phyloP scores from a whole-genome alignment of 2,329 filamentous ascomycete genomes.

The Pyrenophora graminea region DNA sequence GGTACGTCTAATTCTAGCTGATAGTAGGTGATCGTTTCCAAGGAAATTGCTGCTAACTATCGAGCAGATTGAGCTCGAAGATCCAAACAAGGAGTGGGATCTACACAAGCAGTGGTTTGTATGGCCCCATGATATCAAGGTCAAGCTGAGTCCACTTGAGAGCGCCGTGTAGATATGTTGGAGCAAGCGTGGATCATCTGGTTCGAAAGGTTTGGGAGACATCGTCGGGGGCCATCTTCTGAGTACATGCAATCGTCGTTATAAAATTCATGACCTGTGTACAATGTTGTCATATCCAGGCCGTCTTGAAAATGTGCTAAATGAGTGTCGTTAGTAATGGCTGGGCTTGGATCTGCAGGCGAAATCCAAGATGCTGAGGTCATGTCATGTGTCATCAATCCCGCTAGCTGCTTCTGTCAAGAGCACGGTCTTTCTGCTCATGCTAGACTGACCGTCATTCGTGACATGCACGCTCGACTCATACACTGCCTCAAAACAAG shows the following conservation, averaged over 20 bases:
- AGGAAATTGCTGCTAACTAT: constrained; percentile 1
- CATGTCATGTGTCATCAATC: neutral
- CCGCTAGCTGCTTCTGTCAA: constrained; percentile 6
- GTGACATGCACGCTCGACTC: neutral
- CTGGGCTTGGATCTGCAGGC: too few species aligned
- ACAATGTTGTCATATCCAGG: too few species aligned
- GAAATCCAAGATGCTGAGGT: too few species aligned
- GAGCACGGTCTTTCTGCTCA: constrained; percentile 6
- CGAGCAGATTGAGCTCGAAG: constrained; percentile 42
- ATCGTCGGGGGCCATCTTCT: too few species aligned
- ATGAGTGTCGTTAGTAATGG: too few species aligned
- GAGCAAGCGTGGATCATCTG: too few species aligned
- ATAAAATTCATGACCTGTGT: too few species aligned
- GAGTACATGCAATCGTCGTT: too few species aligned
- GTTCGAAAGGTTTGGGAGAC: too few species aligned
- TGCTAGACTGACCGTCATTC: neutral
- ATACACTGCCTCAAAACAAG: neutral
- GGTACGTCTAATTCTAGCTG: constrained; percentile 44
- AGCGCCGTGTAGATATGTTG: neutral
- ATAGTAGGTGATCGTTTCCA: neutral
- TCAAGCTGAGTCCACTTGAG: constrained; percentile 27
- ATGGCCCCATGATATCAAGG: constrained; percentile 41
- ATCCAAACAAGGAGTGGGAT: constrained; percentile 45
- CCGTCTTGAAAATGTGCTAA: too few species aligned
- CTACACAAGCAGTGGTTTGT: constrained; percentile 51